Base-by-base conservation (phyloP, 176 grass and related monocot genomes). In the Pontederia crassipes region DNA sequence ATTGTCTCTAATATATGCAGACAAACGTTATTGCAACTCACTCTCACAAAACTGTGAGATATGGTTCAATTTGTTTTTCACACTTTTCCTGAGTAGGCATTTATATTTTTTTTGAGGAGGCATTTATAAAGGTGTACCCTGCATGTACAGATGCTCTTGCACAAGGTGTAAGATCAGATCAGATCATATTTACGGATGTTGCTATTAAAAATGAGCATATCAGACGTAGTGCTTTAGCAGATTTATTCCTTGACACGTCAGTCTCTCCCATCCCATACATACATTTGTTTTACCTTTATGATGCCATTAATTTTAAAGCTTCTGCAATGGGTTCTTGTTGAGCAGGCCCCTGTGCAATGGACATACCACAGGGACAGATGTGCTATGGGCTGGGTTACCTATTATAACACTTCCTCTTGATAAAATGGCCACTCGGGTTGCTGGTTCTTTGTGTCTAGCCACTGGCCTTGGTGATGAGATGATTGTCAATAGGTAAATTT, bases 391-490 rank as follows among this genome's bases (percentile, higher is more conserved):
- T 57, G 89, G 89, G 15, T 78, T 95, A 73, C 89, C 89, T 8
- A 82, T 95, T 70, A 83, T 95, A 62, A 95, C 89, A 46, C 78
- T 88, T 60, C 89, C 89, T 45, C 73, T 95, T 6, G 85, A 95
- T 75, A 95, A 95, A 77, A 95, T 95, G 89, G 89, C 89, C 20
- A 95, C 89, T 12, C 82, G 89, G 64, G 89, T 95, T 57, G 89
- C 89, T 69, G 89, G 89, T 77, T 95, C 89, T 14, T 65, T 95
- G 17, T 95, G 89, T 50, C 55, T 82, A 45, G 75, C 89, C 9
- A 85, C 89, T 2, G 85, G 85, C 49, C 62, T 95, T n/a, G 89
- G 85, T 16, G 85, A 95, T 14, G 81, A 95, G 52, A 95, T 95
- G 89, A 75, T 95, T 80, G 89, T 84, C 68, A 65, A 29, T 59